Evolutionary conservation across 2,329 filamentous ascomycete species (phyloP).

Genomic region (Fusarium haematococcum): DNA sequence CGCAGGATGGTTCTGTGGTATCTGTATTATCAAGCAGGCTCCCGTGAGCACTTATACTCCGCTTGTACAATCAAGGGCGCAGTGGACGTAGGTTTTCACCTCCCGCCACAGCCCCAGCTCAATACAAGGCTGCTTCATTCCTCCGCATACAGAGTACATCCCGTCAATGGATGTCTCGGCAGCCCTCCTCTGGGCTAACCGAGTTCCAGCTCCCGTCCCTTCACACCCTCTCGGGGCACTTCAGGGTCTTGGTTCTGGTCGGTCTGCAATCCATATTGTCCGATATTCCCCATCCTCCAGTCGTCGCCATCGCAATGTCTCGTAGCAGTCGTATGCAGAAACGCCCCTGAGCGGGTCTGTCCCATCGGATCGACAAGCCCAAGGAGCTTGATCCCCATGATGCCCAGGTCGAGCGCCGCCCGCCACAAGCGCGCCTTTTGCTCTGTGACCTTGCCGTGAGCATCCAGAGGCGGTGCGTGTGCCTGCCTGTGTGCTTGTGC

Average conservation of each 20-base stretch:
- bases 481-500: background rate
- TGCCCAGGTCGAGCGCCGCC: constrained; percentile 24
- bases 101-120: constrained; percentile 23
- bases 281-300: background rate
- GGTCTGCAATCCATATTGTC: background rate
- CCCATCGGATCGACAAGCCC: constrained; percentile 34
- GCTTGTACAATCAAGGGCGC: background rate
- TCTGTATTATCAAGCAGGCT: constrained; percentile 19
- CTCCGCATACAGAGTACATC: constrained; percentile 4
- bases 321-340: background rate
- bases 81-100: background rate
- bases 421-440: constrained; percentile 41
- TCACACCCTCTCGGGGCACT: background rate
- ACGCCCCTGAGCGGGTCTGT: constrained; percentile 20
- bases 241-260: background rate
- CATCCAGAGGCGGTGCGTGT: constrained; percentile 6
- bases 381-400: constrained; percentile 26
- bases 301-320: constrained; percentile 19
- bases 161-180: constrained; percentile 11
- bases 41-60: constrained; percentile 5
- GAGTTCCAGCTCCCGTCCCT: constrained; percentile 13
- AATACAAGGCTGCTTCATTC: constrained; percentile 26
- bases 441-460: constrained; percentile 13
- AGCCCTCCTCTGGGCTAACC: constrained; percentile 10
- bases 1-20: constrained; percentile 12